Evolutionary conservation across 129 eudicot species (phyloP), one percentile per base, ranked within the genome.

Genomic region (sunflower (Helianthus annuus)): DNA sequence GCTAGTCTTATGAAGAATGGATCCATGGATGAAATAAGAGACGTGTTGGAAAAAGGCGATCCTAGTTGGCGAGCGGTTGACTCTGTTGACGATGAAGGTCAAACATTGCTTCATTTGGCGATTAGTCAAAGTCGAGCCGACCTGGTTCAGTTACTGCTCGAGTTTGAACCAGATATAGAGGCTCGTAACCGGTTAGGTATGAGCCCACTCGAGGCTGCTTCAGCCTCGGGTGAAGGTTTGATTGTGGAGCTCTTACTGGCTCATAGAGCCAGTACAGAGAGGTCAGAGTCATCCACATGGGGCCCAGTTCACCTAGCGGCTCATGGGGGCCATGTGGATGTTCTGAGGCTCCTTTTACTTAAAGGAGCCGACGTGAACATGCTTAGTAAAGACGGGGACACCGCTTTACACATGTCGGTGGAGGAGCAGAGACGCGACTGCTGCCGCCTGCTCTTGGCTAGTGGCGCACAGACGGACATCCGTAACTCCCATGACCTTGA

Each of bases 161-260:
- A 91, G 59, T 91, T 87, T 22, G 86, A 80, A 38, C 89, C 97
- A 5, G 70, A 91, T 16, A 45, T 91, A 0, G 88, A 91, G 78
- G 87, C 76, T 48, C 68, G 58, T 8, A 80, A 83, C 44, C 36
- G 85, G 34, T 77, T 87, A 2, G 88, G 91, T 8, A 72, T 79
- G 34, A 91, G 80, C 27, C 97, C 97, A 7, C 87, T 91, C 0
- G 97, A 87, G 74, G 80, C 77, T 32, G 97, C 97, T 5, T 83
- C 80, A 0, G 82, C 86, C n/a, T 71, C 83, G 0, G 91, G 95
- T 3, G 89, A 91, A 40, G 74, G 73, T 9, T 60, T 91, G 66
- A 91, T 91, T 6, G 95, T 77, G 6, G 97, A 91, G 86, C 86
- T 91, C 3, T 70, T 91, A 60, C 49, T 91, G 24, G 89, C 97